These are phyloP conservation scores for Reutealis trisperma DNA, from an alignment of 345 rosid species.

Conservation along the genomic window DNA sequence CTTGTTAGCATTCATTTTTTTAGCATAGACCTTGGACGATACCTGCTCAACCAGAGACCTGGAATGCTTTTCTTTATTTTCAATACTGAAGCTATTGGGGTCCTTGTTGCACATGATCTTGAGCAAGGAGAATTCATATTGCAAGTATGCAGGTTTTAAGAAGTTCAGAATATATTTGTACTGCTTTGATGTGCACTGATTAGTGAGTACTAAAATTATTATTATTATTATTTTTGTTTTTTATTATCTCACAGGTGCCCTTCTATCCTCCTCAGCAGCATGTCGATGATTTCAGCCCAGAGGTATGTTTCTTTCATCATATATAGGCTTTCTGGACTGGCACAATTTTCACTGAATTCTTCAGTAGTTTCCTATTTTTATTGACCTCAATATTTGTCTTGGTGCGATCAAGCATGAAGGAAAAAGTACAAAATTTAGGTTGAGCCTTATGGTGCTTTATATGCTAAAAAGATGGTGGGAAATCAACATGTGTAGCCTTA, in stretches of 20 bases:
- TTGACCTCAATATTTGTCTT: not conserved
- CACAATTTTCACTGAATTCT: not conserved
- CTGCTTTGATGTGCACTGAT: slow-evolving; percentile 8
- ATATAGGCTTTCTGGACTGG: slow-evolving; percentile 4
- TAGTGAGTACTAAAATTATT: not conserved
- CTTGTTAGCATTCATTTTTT: slow-evolving; percentile 88
- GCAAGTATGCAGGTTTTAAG: slow-evolving; percentile 55
- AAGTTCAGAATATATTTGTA: not conserved
- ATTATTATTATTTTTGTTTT: slow-evolving; percentile 13
- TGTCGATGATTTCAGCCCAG: slow-evolving; percentile 64
- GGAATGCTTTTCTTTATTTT: slow-evolving; percentile 92
- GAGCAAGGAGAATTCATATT: slow-evolving; percentile 82
- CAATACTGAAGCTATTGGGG: slow-evolving; percentile 87
- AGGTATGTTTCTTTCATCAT: slow-evolving; percentile 46
- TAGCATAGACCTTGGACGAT: slow-evolving; percentile 75
- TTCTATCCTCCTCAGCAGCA: slow-evolving; percentile 94
- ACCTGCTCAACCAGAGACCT: slow-evolving; percentile 67
- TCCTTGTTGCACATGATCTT: slow-evolving; percentile 94
- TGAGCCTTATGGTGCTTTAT: not conserved
- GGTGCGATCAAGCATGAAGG: too few relatives aligned
- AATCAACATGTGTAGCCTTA: not conserved
- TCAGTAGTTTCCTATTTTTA: not conserved
- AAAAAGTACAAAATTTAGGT: not conserved
- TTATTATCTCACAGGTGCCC: slow-evolving; percentile 58
- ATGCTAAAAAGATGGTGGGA: not conserved